Conservation (phyloP, 768 basidiomycete genomes). For the Russula olivacea region DNA sequence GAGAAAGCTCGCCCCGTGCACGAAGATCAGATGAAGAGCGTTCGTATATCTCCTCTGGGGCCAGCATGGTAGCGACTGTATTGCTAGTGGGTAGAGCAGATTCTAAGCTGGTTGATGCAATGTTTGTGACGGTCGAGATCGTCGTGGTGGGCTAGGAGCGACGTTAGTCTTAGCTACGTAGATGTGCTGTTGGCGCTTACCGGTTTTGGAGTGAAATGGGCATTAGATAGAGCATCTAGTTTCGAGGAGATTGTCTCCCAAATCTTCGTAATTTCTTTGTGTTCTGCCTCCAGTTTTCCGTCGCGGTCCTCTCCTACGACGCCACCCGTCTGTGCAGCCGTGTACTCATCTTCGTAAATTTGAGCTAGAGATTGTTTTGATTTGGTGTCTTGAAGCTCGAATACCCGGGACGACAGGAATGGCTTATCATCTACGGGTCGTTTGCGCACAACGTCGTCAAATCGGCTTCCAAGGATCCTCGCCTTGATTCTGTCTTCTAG, state of each 20-base stretch:
- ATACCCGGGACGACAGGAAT: slow-evolving; percentile 83
- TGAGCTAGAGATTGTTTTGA: slow-evolving; percentile 87
- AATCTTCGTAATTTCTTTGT: slow-evolving; percentile 72
- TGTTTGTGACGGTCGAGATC: slow-evolving; percentile 79
- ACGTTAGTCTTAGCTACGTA: slow-evolving; percentile 15
- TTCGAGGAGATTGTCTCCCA: slow-evolving; percentile 87
- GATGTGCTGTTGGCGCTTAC: slow-evolving; percentile 39
- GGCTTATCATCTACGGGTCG: slow-evolving; percentile 75
- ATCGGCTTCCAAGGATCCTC: slow-evolving; percentile 76
- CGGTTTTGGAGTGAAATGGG: slow-evolving; percentile 91
- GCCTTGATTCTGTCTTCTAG: slow-evolving; percentile 90
- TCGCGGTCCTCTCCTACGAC: slow-evolving; percentile 69
- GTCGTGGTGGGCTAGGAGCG: slow-evolving; percentile 70
- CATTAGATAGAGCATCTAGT: slow-evolving; percentile 89
- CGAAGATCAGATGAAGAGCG: slow-evolving; percentile 51
- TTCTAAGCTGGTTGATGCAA: slow-evolving; percentile 77
- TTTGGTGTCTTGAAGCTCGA: slow-evolving; percentile 86
- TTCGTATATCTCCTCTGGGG: slow-evolving; percentile 87
- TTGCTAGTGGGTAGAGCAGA: slow-evolving; percentile 84
- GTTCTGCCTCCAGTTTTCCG: slow-evolving; percentile 82
- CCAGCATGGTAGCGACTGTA: slow-evolving; percentile 72
- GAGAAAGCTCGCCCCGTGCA: slow-evolving; percentile 75
- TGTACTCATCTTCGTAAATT: slow-evolving; percentile 92
- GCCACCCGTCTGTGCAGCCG: slow-evolving; percentile 55
- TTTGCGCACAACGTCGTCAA: slow-evolving; percentile 89